Percentiles rank a stretch among this genome's conserved stretches.
phyloP scores from a whole-genome alignment of 192 early-diverging fungal genomes.

The Linnemannia elongata region DNA sequence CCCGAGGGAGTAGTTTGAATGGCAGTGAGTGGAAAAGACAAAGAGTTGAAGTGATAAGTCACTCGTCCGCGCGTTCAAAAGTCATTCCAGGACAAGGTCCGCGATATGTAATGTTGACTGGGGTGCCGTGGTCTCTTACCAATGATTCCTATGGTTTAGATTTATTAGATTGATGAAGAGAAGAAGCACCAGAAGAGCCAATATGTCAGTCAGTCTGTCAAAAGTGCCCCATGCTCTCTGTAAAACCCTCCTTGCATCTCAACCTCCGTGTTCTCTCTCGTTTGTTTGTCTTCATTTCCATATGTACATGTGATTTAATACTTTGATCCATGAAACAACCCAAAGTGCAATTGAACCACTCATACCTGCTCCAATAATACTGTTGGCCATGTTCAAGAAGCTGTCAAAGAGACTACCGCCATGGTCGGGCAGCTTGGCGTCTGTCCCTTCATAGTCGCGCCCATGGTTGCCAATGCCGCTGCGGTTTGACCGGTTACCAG shows the following conservation, averaged over 20 bases:
- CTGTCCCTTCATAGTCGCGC: neutral
- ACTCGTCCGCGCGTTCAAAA: neutral
- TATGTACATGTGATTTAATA: neutral
- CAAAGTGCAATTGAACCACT: neutral
- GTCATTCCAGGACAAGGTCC: neutral
- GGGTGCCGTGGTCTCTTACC: conserved; percentile 7
- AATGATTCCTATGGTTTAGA: conserved; percentile 31
- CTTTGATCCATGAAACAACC: neutral
- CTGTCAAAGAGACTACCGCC: conserved; percentile 70
- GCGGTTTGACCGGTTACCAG: conserved; percentile 48
- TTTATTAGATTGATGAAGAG: neutral
- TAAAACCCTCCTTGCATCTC: neutral
- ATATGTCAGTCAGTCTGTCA: neutral
- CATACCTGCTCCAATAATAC: conserved; percentile 92
- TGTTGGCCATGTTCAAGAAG: conserved; percentile 91
- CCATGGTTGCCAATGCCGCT: conserved; percentile 50
- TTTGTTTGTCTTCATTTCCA: neutral
- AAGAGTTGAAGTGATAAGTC: neutral
- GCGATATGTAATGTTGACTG: neutral
- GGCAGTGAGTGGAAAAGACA: neutral
- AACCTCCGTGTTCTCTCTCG: neutral
- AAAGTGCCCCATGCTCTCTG: conserved; percentile 2
- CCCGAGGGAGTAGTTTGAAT: neutral
- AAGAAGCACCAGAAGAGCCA: neutral
- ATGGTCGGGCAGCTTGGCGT: conserved; percentile 61